Conservation (phyloP, 257 asterid genomes). For the Jacaranda mimosifolia region DNA sequence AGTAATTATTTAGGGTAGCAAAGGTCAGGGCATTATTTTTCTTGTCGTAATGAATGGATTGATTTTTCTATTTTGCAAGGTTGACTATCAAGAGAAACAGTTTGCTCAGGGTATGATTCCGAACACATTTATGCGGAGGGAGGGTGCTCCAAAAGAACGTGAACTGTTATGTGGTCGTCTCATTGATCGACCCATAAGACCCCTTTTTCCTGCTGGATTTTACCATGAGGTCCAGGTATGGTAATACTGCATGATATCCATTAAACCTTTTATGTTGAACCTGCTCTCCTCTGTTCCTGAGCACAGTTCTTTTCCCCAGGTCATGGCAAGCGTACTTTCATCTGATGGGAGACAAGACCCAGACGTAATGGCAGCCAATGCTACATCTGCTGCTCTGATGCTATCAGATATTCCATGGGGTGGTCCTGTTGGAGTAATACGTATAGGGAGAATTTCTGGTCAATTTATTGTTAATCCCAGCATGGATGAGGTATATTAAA, state of each 20-base stretch:
- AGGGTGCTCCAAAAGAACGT: slow-evolving; percentile 98
- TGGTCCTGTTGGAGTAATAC: slow-evolving; percentile 97
- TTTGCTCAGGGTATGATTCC: slow-evolving; percentile 96
- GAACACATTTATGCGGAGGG: slow-evolving; percentile 88
- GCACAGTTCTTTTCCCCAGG: slow-evolving; percentile 44
- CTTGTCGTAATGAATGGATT: slow-evolving; percentile 22
- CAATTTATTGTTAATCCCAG: slow-evolving; percentile 87
- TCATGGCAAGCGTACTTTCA: slow-evolving; percentile 89
- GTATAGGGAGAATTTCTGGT: slow-evolving; percentile 88
- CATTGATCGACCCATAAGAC: slow-evolving; percentile 94
- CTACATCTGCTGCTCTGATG: slow-evolving; percentile 97
- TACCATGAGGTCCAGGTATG: slow-evolving; percentile 96
- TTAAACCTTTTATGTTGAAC: slow-evolving; percentile 21
- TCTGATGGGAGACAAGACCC: slow-evolving; percentile 98
- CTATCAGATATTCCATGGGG: slow-evolving; percentile 97
- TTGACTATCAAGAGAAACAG: slow-evolving; percentile 96
- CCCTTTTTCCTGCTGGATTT: slow-evolving; percentile 94
- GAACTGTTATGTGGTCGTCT: slow-evolving; percentile 95
- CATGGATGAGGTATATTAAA: slow-evolving; percentile 81
- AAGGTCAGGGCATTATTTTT: background rate
- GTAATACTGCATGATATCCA: slow-evolving; percentile 11
- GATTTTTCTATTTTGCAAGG: slow-evolving; percentile 55
- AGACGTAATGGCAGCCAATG: slow-evolving; percentile 97
- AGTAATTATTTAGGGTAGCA: background rate
- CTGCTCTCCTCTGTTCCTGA: slow-evolving; percentile 28